phyloP scores from a whole-genome alignment of 140 eudicot species.

The Flaveria floridana region DNA sequence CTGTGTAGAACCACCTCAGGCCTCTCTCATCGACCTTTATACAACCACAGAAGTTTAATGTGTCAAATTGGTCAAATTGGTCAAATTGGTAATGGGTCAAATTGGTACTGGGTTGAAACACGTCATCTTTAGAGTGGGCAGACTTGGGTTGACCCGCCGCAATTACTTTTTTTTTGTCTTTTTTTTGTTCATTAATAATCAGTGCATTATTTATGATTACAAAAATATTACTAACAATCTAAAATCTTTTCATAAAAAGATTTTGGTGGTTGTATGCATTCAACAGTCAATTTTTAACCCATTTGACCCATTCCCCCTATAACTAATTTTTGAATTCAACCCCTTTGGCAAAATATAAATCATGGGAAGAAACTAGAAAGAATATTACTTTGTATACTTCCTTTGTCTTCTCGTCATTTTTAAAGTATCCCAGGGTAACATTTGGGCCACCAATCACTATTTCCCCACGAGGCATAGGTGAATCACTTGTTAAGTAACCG shows the following conservation, averaged over 20 bases:
- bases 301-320: background rate
- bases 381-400: slow-evolving; percentile 86
- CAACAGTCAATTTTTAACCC: too few relatives aligned
- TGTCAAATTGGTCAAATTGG: background rate
- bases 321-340: background rate
- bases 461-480: slow-evolving; percentile 98
- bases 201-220: background rate
- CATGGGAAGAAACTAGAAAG: slow-evolving; percentile 12
- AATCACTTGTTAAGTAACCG: slow-evolving; percentile 77
- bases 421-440: slow-evolving; percentile 91
- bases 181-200: background rate
- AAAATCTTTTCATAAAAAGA: background rate
- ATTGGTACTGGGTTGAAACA: background rate
- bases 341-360: background rate
- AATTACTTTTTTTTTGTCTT: background rate
- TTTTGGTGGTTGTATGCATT: background rate
- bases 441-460: slow-evolving; percentile 93
- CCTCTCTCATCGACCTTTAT: slow-evolving; percentile 88
- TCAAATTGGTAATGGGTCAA: background rate
- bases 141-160: background rate
- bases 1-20: slow-evolving; percentile 94
- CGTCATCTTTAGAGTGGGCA: background rate
- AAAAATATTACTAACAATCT: background rate
- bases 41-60: slow-evolving; percentile 13
- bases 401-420: slow-evolving; percentile 71